These are phyloP conservation scores for Solanum clarkiae DNA, from an alignment of 257 asterid species.

Conservation along the genomic window DNA sequence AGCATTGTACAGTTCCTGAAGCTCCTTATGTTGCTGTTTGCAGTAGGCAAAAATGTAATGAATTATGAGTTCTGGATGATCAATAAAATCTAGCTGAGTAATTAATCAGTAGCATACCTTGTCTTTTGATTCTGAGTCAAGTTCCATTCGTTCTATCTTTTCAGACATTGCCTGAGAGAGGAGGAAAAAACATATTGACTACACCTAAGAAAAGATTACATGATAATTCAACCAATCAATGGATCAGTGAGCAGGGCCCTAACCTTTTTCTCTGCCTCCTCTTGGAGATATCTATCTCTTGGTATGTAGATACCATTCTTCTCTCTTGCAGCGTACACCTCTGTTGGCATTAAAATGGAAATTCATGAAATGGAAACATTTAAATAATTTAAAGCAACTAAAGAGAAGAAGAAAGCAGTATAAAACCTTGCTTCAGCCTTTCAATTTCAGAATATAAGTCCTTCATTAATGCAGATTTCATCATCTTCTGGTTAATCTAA, in stretches of 20 bases:
- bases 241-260: background rate
- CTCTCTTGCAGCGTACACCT: conserved; percentile 99
- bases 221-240: background rate
- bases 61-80: background rate
- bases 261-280: conserved; percentile 98
- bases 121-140: conserved; percentile 79
- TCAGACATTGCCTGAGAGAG: conserved; percentile 79
- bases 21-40: conserved; percentile 74
- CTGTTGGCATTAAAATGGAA: conserved; percentile 23
- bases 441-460: conserved; percentile 49
- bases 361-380: background rate
- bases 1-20: conserved; percentile 71
- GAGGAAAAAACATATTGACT: background rate
- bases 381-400: background rate
- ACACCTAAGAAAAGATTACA: background rate
- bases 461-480: conserved; percentile 37
- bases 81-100: background rate
- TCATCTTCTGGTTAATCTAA: conserved; percentile 88
- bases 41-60: background rate
- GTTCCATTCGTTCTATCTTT: conserved; percentile 92
- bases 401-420: background rate
- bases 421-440: conserved; percentile 86
- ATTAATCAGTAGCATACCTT: conserved; percentile 41
- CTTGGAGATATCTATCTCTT: conserved; percentile 90
- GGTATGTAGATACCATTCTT: conserved; percentile 98